Evolutionary conservation across 1,139 yeast species (phyloP).

Genomic region (Suhomyces coccinellae): DNA sequence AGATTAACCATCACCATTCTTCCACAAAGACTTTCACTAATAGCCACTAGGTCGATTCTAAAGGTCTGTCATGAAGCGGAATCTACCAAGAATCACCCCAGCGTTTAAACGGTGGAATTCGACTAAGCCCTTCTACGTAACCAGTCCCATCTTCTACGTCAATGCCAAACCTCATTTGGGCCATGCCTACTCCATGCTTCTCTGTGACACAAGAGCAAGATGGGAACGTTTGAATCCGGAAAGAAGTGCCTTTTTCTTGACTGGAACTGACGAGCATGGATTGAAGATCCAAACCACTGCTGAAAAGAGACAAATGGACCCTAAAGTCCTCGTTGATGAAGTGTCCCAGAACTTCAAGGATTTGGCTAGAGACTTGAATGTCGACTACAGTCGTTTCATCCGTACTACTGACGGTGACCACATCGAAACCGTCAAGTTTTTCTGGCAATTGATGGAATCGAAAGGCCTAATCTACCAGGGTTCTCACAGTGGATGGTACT

Average conservation of each 20-base stretch:
- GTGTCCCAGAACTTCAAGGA: slow-evolving; percentile 63
- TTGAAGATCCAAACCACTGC: slow-evolving; percentile 81
- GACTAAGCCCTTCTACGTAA: slow-evolving; percentile 52
- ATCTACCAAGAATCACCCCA: neutral
- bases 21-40: neutral
- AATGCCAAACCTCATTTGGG: slow-evolving; percentile 96
- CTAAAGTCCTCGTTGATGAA: slow-evolving; percentile 71
- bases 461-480: slow-evolving; percentile 79
- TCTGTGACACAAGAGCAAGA: slow-evolving; percentile 75
- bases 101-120: slow-evolving; percentile 5
- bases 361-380: slow-evolving; percentile 57
- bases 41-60: neutral
- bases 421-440: slow-evolving; percentile 54
- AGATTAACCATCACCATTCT: neutral
- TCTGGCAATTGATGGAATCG: slow-evolving; percentile 65
- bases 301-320: slow-evolving; percentile 48
- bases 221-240: slow-evolving; percentile 58
- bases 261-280: slow-evolving; percentile 99
- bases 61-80: neutral
- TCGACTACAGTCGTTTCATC: slow-evolving; percentile 74
- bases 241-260: slow-evolving; percentile 55
- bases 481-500: slow-evolving; percentile 90
- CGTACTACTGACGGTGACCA: slow-evolving; percentile 91
- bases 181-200: slow-evolving; percentile 83
- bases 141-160: slow-evolving; percentile 95